phyloP scores from a whole-genome alignment of 352 stramenopile species.

The Phytophthora sp. region DNA sequence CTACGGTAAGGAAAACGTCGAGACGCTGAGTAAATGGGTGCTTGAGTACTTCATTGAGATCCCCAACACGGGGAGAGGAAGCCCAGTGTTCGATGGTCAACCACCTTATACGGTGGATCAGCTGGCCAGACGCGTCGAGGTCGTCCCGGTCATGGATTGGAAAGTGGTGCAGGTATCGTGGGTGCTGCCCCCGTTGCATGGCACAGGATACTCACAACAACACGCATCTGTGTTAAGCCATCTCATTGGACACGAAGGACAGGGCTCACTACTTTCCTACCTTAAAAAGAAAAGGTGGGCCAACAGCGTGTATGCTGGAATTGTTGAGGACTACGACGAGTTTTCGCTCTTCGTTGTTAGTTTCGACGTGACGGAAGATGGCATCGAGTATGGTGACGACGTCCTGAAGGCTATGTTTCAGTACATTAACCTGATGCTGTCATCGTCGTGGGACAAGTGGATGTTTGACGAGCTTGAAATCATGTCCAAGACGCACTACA shows the following conservation, averaged over 20 bases:
- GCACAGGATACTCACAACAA: slow-evolving; percentile 43
- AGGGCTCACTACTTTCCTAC: slow-evolving; percentile 92
- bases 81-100: slow-evolving; percentile 45
- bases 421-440: slow-evolving; percentile 57
- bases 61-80: slow-evolving; percentile 56
- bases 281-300: slow-evolving; percentile 84
- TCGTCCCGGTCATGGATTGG: slow-evolving; percentile 69
- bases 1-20: slow-evolving; percentile 84
- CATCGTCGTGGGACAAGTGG: slow-evolving; percentile 47
- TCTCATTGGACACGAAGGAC: slow-evolving; percentile 93
- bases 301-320: slow-evolving; percentile 60
- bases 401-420: slow-evolving; percentile 65
- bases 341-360: slow-evolving; percentile 62
- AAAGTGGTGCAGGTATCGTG: slow-evolving; percentile 72
- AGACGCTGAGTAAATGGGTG: slow-evolving; percentile 79
- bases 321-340: slow-evolving; percentile 63
- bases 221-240: slow-evolving; percentile 84
- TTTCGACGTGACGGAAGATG: slow-evolving; percentile 63
- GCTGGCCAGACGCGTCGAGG: slow-evolving; percentile 43
- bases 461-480: slow-evolving; percentile 70
- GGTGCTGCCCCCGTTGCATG: slow-evolving; percentile 49
- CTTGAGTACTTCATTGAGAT: slow-evolving; percentile 77
- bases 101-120: slow-evolving; percentile 49
- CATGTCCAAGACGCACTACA: slow-evolving; percentile 58
- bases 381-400: slow-evolving; percentile 58